These are phyloP conservation scores for Stromatinia cepivora DNA, from an alignment of 2,329 filamentous ascomycete species.

Conservation along the genomic window DNA sequence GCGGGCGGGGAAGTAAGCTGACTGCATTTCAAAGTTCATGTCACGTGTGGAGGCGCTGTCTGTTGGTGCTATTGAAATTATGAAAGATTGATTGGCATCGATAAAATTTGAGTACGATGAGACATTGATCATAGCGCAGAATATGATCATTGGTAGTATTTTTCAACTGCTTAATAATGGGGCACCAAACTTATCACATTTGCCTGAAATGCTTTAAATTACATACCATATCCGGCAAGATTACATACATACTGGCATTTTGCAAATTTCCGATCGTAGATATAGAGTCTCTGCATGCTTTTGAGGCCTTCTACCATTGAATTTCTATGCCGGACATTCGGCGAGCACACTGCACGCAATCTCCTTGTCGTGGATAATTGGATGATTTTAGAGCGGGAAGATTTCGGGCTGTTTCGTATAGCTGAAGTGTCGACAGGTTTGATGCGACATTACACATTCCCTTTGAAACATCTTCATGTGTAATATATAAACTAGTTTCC, in stretches of 20 bases:
- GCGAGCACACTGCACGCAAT: neutral
- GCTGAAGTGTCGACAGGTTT: neutral
- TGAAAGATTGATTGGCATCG: neutral
- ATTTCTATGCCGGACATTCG: neutral
- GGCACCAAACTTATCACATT: neutral
- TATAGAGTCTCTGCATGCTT: neutral
- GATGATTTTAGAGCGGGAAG: neutral
- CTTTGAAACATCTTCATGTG: neutral
- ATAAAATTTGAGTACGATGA: neutral
- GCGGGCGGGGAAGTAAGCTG: constrained; percentile 23
- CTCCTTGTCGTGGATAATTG: neutral
- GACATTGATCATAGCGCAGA: neutral
- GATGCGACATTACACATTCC: neutral
- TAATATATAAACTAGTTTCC: neutral
- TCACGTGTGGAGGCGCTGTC: constrained; percentile 4
- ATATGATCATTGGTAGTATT: neutral
- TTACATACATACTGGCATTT: neutral
- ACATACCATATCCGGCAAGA: neutral
- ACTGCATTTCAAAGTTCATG: constrained; percentile 7
- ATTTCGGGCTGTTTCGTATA: neutral
- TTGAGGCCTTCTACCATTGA: neutral
- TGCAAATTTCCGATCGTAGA: neutral
- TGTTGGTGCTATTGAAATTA: neutral
- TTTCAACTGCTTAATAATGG: neutral
- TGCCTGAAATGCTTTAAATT: neutral